Conservation (phyloP, 768 basidiomycete genomes). For the Trichaptum fuscoviolaceum region DNA sequence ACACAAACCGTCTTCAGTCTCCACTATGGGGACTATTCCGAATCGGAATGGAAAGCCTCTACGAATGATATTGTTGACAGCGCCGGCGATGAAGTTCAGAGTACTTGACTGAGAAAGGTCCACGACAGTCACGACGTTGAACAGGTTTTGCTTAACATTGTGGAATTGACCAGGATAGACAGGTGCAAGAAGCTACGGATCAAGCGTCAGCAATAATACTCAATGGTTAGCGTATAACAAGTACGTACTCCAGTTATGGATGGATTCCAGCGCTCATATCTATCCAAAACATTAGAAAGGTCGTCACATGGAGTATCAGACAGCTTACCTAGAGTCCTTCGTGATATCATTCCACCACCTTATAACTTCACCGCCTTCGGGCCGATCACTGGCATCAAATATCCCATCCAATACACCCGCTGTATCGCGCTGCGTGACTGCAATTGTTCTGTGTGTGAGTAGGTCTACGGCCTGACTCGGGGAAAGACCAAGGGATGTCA, state of each 20-base stretch:
- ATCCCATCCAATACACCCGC: conserved; percentile 55
- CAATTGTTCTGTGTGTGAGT: conserved; percentile 59
- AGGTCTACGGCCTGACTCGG: conserved; percentile 65
- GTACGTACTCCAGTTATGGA: conserved; percentile 45
- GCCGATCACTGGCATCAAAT: conserved; percentile 87
- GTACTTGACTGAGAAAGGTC: conserved; percentile 66
- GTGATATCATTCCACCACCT: conserved; percentile 91
- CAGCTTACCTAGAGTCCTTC: conserved; percentile 62
- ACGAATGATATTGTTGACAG: conserved; percentile 66
- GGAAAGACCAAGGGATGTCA: conserved; percentile 59
- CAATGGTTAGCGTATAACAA: neutral
- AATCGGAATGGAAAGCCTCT: conserved; percentile 76
- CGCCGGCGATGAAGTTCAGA: conserved; percentile 56
- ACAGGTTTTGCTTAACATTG: conserved; percentile 68
- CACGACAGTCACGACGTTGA: conserved; percentile 76
- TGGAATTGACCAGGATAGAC: conserved; percentile 77
- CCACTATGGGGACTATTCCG: conserved; percentile 74
- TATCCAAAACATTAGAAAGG: conserved; percentile 16
- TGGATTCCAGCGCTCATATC: conserved; percentile 48
- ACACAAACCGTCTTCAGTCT: conserved; percentile 38
- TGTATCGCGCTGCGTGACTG: conserved; percentile 41
- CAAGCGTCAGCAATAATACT: conserved; percentile 12
- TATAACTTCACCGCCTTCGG: conserved; percentile 70
- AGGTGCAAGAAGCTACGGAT: conserved; percentile 63
- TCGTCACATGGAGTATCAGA: conserved; percentile 9